Evolutionary conservation across 768 basidiomycete genomes (phyloP).

Genomic region (Termitomyces sp.): DNA sequence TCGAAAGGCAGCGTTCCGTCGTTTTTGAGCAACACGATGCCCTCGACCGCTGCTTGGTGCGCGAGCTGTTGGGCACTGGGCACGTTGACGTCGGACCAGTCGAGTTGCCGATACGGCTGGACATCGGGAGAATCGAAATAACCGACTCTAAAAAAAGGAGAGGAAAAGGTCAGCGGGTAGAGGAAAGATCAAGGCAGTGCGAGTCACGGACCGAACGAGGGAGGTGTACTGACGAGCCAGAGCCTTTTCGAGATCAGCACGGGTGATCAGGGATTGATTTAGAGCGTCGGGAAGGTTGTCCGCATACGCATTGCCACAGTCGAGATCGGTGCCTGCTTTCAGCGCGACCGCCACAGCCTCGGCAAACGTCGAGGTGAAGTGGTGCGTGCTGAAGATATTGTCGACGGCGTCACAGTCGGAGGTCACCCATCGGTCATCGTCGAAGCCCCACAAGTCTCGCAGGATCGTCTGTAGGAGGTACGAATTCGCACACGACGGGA

Average conservation of each 20-base stretch:
- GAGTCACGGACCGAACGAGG: slow-evolving; percentile 39
- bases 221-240: slow-evolving; percentile 45
- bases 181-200: not conserved
- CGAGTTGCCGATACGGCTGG: slow-evolving; percentile 48
- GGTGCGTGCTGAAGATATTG: slow-evolving; percentile 46
- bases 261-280: slow-evolving; percentile 40
- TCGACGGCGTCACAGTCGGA: slow-evolving; percentile 52
- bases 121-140: slow-evolving; percentile 47
- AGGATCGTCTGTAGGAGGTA: slow-evolving; percentile 48
- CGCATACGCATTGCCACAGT: slow-evolving; percentile 47
- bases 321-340: slow-evolving; percentile 49
- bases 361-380: slow-evolving; percentile 37
- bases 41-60: slow-evolving; percentile 44
- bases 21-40: slow-evolving; percentile 60
- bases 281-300: slow-evolving; percentile 41
- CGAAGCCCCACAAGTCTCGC: slow-evolving; percentile 47
- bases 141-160: slow-evolving; percentile 34
- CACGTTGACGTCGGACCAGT: slow-evolving; percentile 43
- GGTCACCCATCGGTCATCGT: slow-evolving; percentile 48
- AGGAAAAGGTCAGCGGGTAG: slow-evolving; percentile 1
- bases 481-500: slow-evolving; percentile 49
- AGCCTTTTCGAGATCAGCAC: slow-evolving; percentile 36
- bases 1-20: slow-evolving; percentile 53
- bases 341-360: slow-evolving; percentile 46
- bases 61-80: slow-evolving; percentile 42